Base-by-base conservation (phyloP, 2,329 filamentous ascomycete species). In the Didymella sp. region DNA sequence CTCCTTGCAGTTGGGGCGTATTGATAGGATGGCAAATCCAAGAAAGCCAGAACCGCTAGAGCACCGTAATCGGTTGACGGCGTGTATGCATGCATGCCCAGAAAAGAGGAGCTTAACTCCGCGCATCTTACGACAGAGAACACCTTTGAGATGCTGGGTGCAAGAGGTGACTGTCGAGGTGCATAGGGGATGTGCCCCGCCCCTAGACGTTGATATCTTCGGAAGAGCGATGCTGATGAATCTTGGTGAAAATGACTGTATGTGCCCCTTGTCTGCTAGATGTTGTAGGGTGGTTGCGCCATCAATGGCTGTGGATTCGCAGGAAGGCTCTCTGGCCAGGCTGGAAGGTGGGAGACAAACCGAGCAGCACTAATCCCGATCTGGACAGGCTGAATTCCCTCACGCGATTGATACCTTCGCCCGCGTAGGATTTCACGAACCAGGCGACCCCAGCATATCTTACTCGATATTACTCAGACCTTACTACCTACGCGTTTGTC, bases 401-500 rank as follows among this genome's bases (percentile, higher is more conserved):
- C 33, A 19, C n/a, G 11, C 17, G n/a, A 19, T 8, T 17, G 4
- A 22, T 11, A 19, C 27, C 37, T 8, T 42, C 31, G 31, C 21
- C 25, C 27, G 31, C 46, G 30, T 45, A 44, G 38, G 40, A 50
- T 33, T 31, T 33, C 17, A 38, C 25, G 40, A 33, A 33, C 25
- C 38, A 49, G 40, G 25, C 52, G 1, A 33, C 19, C 40, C 40
- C 46, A 55, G 45, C 52, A 33, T 45, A 24, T 45, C 40, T 28
- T 49, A 21, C 33, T 41, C 52, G 31, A 50, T 40, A 33, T 33
- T n/a, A 50, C 33, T 27, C 49, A 56, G 40, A 46, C 30, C 38
- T 40, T 33, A 21, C 31, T 38, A 24, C 62, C 31, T 38, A 24
- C 62, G 54, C 57, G 57, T 62, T 35, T 59, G 47, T 55, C 53